Evolutionary conservation across 139 green algal species (phyloP), one percentile per base, ranked within the genome.

Genomic region (Ettlia oleoabundans): DNA sequence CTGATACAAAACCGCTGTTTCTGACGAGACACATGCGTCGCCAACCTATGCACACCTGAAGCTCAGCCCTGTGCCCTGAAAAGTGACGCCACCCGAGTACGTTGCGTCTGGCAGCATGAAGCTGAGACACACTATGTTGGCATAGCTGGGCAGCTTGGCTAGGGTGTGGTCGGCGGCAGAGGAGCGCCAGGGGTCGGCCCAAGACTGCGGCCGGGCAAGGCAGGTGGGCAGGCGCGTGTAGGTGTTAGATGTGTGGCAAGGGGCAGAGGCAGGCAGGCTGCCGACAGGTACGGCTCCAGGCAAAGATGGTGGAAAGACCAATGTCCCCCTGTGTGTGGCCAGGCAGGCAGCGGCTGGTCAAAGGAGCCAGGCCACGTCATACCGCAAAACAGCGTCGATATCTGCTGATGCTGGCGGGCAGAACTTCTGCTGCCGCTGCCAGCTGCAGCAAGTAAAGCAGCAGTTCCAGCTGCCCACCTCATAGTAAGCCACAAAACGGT

Each of bases 61-160:
- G n/a, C 83, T 42, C 7, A 91, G 67, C 2, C 86, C 86, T 4
- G 82, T 91, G 77, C 78, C 64, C 0, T n/a, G 26, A 18, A 84
- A 81, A 4, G 84, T 82, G 4, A 87, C 2, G 61, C 82, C 83
- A 5, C 86, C 87, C 26, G 4, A 30, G 72, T 91, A 91, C 1
- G 66, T 87, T 58, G 77, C 71, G 33, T 90, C 83, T 1, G 87
- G 87, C n/a, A 66, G 28, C 63, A 86, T 87, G 68, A 91, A 91
- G 26, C 52, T 67, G 0, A 91, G 43, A 41, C 87, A 80, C 18
- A 91, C 82, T 15, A 84, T 63, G 35, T 83, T 87, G 7, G 90
- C 70, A 32, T 90, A 90, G 8, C 63, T 32, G 8, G 87, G 87
- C 22, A 90, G 78, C 15, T 70, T 75, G n/a, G 78, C 81, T 8